These are phyloP conservation scores for Kluyveromyces sp. DNA, from an alignment of 1,139 yeast species.

Conservation along the genomic window DNA sequence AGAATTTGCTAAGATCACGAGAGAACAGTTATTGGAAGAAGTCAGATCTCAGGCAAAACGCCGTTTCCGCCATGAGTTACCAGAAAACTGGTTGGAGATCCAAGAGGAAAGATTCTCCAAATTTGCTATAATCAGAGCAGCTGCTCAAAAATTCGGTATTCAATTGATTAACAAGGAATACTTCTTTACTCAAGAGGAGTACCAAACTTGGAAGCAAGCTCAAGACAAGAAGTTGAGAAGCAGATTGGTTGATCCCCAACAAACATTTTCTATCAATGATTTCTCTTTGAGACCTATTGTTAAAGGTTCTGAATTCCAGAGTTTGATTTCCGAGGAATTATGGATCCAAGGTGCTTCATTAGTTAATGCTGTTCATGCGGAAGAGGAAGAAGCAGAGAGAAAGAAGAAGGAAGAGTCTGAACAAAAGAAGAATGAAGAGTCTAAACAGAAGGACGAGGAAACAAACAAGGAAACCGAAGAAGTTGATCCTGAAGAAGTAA, in stretches of 20 bases:
- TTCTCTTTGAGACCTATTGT: slow-evolving; percentile 66
- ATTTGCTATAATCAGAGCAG: slow-evolving; percentile 54
- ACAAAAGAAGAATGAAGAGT: not conserved
- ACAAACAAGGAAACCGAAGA: not conserved
- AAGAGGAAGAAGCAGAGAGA: slow-evolving; percentile 1
- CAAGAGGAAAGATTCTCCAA: slow-evolving; percentile 29
- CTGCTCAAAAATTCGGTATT: slow-evolving; percentile 74
- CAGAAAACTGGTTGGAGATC: slow-evolving; percentile 39
- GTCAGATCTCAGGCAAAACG: slow-evolving; percentile 45
- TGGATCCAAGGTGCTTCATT: slow-evolving; percentile 62
- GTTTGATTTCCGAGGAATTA: slow-evolving; percentile 68
- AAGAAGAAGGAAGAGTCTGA: not conserved
- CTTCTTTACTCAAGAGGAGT: slow-evolving; percentile 37
- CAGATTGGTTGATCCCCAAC: slow-evolving; percentile 25
- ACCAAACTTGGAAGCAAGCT: slow-evolving; percentile 34
- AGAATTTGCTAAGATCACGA: slow-evolving; percentile 40
- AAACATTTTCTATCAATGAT: slow-evolving; percentile 52
- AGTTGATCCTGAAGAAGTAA: slow-evolving; percentile 13
- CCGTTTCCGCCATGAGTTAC: slow-evolving; percentile 57
- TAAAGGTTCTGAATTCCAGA: slow-evolving; percentile 60
- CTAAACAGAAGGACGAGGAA: not conserved
- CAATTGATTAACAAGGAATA: slow-evolving; percentile 56
- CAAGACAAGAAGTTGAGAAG: slow-evolving; percentile 35
- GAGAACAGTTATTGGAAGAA: slow-evolving; percentile 37
- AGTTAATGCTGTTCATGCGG: slow-evolving; percentile 22